phyloP scores from a whole-genome alignment of 2,329 filamentous ascomycete genomes.

The Paecilomyces formosus region DNA sequence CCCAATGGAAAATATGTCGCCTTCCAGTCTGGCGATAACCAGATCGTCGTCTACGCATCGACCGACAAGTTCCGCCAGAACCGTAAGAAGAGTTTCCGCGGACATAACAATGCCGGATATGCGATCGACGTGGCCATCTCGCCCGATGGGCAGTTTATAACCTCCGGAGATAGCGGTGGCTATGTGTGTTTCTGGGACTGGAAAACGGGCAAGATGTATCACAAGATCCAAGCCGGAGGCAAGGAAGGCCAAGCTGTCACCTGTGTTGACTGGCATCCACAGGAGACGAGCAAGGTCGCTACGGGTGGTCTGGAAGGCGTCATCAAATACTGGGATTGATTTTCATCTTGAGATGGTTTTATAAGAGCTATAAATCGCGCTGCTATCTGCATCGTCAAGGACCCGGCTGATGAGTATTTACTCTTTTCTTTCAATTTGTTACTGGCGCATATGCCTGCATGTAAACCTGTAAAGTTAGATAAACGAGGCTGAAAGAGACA shows the following conservation, averaged over 20 bases:
- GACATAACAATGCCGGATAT: constrained; percentile 92
- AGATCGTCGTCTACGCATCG: constrained; percentile 90
- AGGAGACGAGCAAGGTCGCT: constrained; percentile 89
- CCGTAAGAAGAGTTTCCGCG: constrained; percentile 90
- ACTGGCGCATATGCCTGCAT: not conserved
- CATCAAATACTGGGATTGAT: constrained; percentile 88
- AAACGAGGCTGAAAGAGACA: not conserved
- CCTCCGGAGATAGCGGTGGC: constrained; percentile 77
- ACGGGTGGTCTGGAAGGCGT: constrained; percentile 84
- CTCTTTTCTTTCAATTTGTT: not conserved
- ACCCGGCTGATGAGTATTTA: not conserved
- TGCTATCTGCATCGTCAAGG: not conserved
- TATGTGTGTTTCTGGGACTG: constrained; percentile 97
- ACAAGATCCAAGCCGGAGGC: constrained; percentile 72
- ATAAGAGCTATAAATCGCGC: not conserved
- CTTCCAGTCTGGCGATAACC: constrained; percentile 90
- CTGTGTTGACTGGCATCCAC: constrained; percentile 92
- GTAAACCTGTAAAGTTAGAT: not conserved
- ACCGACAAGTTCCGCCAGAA: constrained; percentile 97
- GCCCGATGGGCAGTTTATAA: constrained; percentile 86
- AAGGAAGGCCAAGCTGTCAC: constrained; percentile 70
- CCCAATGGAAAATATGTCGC: constrained; percentile 90
- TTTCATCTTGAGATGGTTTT: not conserved
- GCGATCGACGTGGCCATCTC: constrained; percentile 83
- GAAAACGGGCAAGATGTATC: constrained; percentile 99